Evolutionary conservation across 2,329 filamentous ascomycete species (phyloP), one percentile per base, ranked within the genome.

Genomic region (Arthrobotrys megalospora): DNA sequence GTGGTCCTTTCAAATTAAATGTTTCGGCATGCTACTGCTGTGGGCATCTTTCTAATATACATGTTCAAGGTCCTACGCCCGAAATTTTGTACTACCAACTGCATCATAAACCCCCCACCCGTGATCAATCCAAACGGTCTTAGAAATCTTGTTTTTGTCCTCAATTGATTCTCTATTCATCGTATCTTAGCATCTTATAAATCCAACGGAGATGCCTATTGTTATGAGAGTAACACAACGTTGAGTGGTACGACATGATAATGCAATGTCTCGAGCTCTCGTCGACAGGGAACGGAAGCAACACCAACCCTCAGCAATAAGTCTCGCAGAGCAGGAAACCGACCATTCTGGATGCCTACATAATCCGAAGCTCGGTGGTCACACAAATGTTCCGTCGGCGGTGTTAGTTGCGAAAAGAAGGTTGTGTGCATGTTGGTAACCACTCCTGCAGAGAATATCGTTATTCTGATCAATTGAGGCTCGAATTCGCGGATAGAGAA

Each of bases 341-440:
- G 16, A 16, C 38, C 19, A 55, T 47, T 41, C 16, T 50, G 72
- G 66, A 34, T 66, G 73, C 50, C 60, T 77, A 66, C 73, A 71
- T 77, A 53, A 77, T 71, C 52, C 73, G 73, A 77, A 65, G 66
- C 73, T 34, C 24, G 48, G 21, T 50, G 34, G 66, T 71, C 50
- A 45, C 60, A 77, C 73, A 52, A 34, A 24, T 67, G 48, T 66
- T 62, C 58, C 41, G 38, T 36, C 24, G 24, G 14, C 16, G 32
- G 68, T 64, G 53, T 52, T 32, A 55, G 47, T 21, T 60, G 53
- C 53, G 55, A 50, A 73, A 73, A 65, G 60, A 73, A 73, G 69
- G 69, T 66, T 73, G 69, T 58, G 58, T 65, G 69, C 60, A 65
- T 65, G 48, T 58, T 66, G 69, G 47, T 47, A 64, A 21, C 55